Evolutionary conservation across 192 early-diverging fungal genomes (phyloP).

Genomic region (Coemansia sp.): DNA sequence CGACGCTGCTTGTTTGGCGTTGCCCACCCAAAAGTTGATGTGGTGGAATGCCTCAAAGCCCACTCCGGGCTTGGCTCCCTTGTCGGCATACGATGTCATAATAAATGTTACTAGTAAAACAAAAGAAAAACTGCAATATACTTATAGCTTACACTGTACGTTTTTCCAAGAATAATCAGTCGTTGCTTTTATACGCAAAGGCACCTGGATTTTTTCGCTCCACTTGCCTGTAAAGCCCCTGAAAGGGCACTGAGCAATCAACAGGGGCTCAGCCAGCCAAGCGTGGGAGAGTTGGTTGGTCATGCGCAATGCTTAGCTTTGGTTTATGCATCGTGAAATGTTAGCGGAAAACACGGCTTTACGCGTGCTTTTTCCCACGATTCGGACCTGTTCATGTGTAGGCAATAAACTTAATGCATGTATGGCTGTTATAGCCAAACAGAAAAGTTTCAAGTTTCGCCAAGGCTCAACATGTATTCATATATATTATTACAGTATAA

Average conservation of each 20-base stretch:
- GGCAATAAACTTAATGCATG: too few relatives aligned
- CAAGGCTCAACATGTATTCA: too few relatives aligned
- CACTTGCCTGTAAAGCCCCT: background rate
- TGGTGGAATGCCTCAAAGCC: conserved; percentile 77
- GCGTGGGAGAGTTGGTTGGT: conserved; percentile 32
- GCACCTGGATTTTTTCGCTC: background rate
- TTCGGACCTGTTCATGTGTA: background rate
- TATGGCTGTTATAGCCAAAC: too few relatives aligned
- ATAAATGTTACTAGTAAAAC: background rate
- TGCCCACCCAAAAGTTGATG: conserved; percentile 84
- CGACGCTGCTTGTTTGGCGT: conserved; percentile 93
- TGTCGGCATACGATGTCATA: conserved; percentile 67
- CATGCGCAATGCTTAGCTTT: conserved; percentile 1
- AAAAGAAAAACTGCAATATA: background rate
- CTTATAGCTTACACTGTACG: too few relatives aligned
- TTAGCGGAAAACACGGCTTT: background rate
- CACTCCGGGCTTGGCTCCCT: conserved; percentile 61
- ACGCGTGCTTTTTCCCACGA: background rate
- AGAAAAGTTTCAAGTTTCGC: too few relatives aligned
- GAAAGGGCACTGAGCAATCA: background rate
- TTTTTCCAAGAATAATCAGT: background rate
- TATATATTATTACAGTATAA: too few relatives aligned
- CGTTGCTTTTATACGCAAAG: conserved; percentile 1
- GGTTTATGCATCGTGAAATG: conserved; percentile 1
- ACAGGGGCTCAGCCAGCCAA: background rate